Conservation (phyloP, 192 early-diverging fungal genomes). For the Coemansia aciculifera region DNA sequence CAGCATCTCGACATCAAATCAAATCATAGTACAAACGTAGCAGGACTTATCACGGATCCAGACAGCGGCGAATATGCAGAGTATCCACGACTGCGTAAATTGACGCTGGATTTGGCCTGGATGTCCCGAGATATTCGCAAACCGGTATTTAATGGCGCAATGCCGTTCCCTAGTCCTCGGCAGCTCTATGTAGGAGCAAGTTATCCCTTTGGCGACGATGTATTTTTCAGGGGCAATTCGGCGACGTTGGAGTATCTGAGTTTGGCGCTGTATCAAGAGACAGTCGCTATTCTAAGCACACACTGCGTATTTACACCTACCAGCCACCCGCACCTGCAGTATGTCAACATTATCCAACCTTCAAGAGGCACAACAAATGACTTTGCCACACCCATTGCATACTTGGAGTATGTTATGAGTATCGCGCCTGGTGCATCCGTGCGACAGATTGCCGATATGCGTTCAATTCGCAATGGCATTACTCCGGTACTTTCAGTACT, state of each 20-base stretch:
- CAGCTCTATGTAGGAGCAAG: neutral
- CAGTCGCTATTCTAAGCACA: neutral
- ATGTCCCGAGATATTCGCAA: neutral
- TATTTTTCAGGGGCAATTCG: constrained; percentile 1
- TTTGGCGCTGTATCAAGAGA: neutral
- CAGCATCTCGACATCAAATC: neutral
- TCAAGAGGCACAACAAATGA: neutral
- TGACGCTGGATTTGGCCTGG: neutral
- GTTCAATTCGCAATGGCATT: neutral
- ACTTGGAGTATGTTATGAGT: neutral
- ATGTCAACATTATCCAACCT: neutral
- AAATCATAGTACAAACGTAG: neutral
- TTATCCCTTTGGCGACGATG: constrained; percentile 15
- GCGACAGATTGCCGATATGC: neutral
- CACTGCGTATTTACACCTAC: neutral
- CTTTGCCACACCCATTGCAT: neutral
- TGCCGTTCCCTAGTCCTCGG: constrained; percentile 5
- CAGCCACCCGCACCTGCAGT: neutral
- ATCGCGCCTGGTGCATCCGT: neutral
- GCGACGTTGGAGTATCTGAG: constrained; percentile 3
- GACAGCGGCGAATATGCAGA: constrained; percentile 1
- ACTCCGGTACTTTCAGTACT: neutral
- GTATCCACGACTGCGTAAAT: constrained; percentile 1
- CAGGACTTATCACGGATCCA: neutral
- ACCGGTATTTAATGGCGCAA: neutral